Percentiles rank a stretch among this genome's conserved stretches.
phyloP scores from a whole-genome alignment of 2,329 filamentous ascomycete genomes.

The Teratosphaeria gauchensis region DNA sequence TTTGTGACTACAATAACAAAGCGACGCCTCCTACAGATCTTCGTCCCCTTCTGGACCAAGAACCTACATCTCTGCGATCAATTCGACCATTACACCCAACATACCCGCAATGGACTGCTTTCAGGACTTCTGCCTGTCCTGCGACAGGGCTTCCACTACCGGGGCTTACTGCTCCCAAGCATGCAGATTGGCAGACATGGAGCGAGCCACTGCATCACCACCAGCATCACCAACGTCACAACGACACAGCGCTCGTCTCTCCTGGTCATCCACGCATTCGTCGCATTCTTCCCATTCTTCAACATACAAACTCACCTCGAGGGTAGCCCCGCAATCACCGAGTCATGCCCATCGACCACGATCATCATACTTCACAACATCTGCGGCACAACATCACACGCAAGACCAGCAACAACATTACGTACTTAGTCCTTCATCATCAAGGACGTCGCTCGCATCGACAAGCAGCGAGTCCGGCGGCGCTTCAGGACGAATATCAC shows the following conservation, averaged over 20 bases:
- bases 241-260: slow-evolving; percentile 26
- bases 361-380: slow-evolving; percentile 16
- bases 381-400: background rate
- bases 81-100: slow-evolving; percentile 1
- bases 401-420: slow-evolving; percentile 25
- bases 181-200: slow-evolving; percentile 79
- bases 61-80: background rate
- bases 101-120: slow-evolving; percentile 53
- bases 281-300: slow-evolving; percentile 7
- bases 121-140: slow-evolving; percentile 86
- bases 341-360: background rate
- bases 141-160: slow-evolving; percentile 76
- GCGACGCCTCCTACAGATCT: background rate
- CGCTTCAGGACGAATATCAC: slow-evolving; percentile 46
- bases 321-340: slow-evolving; percentile 30
- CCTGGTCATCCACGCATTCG: slow-evolving; percentile 1
- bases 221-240: slow-evolving; percentile 25
- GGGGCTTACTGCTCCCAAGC: slow-evolving; percentile 86
- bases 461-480: slow-evolving; percentile 50
- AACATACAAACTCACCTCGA: slow-evolving; percentile 12
- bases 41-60: background rate
- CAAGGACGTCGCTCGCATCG: slow-evolving; percentile 74
- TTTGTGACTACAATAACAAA: slow-evolving; percentile 3
- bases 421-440: slow-evolving; percentile 53
- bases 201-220: slow-evolving; percentile 47